Base-by-base conservation (phyloP, 352 stramenopile genomes). In the Phytophthora ohioensis region DNA sequence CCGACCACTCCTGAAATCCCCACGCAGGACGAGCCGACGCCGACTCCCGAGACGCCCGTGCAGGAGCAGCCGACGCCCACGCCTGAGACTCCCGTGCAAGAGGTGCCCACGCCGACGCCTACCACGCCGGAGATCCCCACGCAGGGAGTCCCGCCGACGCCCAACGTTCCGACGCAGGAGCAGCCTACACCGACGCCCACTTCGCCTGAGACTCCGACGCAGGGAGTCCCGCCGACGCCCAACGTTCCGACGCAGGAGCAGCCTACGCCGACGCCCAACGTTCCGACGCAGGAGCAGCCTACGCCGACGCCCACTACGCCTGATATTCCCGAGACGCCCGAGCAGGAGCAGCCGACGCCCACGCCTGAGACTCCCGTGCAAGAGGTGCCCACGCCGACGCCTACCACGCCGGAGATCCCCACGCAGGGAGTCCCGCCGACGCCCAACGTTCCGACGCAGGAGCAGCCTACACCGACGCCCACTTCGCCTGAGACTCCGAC, bases 281-380 rank as follows among this genome's bases (percentile, higher is more conserved):
- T 32, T 3, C 55, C 55, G 0, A 34, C 32, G 21, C 54, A 61
- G 38, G 41, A 61, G 5, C 31, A 53, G 47, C 58, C 58, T 0
- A 58, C 38, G 8, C 46, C 58, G 3, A 49, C 61, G 10, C 49
- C 60, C 5, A 39, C 38, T 0, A 68, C 49, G 3, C 59, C 59
- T 4, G 54, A 47, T 13, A 42, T 15, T 13, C 49, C 49, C 17
- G 17, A 21, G 32, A 56, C 43, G 43, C 43, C 31, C 6, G 15
- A 5, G 11, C 48, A 38, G 48, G 48, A 41, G 30, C 30, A 55
- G 31, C 48, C 48, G 2, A 41, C 31, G 48, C 45, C 45, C 0
- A 48, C n/a, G 13, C 42, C 42, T 13, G 42, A 48, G 42, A 30
- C 4, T 9, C 42, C 42, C 17, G 17, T 21, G 17, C 17, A 1